Percentiles rank a stretch among this genome's conserved stretches.
Conservation (phyloP, 352 stramenopile species). For the Stramenopiles sp. region DNA sequence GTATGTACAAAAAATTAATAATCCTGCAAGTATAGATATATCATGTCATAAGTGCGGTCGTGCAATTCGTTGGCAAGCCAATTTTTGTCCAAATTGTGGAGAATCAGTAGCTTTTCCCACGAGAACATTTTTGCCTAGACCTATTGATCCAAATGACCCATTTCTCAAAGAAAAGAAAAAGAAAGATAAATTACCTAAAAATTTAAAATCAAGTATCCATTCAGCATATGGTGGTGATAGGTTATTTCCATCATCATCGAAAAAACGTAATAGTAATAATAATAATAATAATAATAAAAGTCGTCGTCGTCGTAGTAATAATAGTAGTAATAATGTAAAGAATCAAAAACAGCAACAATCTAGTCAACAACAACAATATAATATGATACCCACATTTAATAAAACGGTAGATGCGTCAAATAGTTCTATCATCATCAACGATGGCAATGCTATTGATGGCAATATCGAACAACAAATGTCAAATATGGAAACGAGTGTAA, state of each 20-base stretch:
- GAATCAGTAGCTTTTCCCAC: background rate
- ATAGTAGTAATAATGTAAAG: background rate
- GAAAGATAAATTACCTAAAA: background rate
- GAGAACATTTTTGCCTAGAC: background rate
- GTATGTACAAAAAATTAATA: background rate
- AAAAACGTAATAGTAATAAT: too few relatives aligned
- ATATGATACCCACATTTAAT: background rate
- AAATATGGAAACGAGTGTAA: too few relatives aligned
- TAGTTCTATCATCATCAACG: too few relatives aligned
- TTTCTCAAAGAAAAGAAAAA: background rate
- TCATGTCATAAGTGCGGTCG: background rate
- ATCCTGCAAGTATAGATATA: background rate
- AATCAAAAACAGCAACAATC: too few relatives aligned
- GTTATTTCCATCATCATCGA: background rate
- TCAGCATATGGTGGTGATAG: background rate
- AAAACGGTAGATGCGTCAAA: too few relatives aligned
- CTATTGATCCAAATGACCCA: background rate
- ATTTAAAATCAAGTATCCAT: background rate
- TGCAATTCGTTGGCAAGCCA: background rate
- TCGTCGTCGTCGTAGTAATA: background rate
- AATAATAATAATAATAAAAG: background rate
- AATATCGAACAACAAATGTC: too few relatives aligned
- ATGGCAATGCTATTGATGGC: too few relatives aligned
- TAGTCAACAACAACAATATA: background rate
- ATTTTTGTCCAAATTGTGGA: background rate